Evolutionary conservation across 2,329 filamentous ascomycete species (phyloP).

Genomic region (Colletotrichum neosansevieriae): DNA sequence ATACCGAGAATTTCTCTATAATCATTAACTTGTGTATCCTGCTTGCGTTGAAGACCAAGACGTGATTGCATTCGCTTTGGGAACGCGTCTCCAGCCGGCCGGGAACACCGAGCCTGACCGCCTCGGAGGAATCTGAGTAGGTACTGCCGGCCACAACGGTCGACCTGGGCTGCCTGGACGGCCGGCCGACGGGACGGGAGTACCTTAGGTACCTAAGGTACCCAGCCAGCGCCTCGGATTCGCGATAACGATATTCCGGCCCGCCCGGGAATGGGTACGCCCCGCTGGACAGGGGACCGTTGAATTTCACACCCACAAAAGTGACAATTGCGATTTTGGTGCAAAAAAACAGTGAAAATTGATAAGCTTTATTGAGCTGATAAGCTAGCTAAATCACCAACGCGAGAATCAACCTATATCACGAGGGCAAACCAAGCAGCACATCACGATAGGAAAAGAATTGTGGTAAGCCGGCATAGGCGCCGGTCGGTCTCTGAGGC

Average conservation of each 20-base stretch:
- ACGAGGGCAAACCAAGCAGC: constrained; percentile 4
- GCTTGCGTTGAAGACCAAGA: constrained; percentile 6
- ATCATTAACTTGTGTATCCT: not conserved
- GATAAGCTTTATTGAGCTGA: constrained; percentile 26
- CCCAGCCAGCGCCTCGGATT: not conserved
- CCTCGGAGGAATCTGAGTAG: constrained; percentile 23
- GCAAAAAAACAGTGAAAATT: not conserved
- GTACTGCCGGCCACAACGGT: not conserved
- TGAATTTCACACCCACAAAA: not conserved
- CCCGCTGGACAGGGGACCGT: not conserved
- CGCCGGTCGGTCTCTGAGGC: constrained; percentile 81
- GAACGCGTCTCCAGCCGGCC: constrained; percentile 20
- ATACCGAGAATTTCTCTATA: too few species aligned
- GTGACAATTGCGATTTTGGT: not conserved
- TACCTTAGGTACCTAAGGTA: too few species aligned
- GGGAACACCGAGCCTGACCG: constrained; percentile 34
- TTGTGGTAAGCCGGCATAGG: constrained; percentile 69
- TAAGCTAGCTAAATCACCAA: constrained; percentile 27
- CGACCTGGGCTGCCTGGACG: too few species aligned
- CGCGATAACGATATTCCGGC: constrained; percentile 4
- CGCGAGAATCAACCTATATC: constrained; percentile 8
- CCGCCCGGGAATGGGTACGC: too few species aligned
- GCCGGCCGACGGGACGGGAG: too few species aligned
- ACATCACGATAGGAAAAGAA: constrained; percentile 53
- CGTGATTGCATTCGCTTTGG: constrained; percentile 19